A percentile compares a stretch with the other conserved stretches of the same genome.
phyloP scores from a whole-genome alignment of 768 basidiomycete genomes.

The Tylopilus intermedius region DNA sequence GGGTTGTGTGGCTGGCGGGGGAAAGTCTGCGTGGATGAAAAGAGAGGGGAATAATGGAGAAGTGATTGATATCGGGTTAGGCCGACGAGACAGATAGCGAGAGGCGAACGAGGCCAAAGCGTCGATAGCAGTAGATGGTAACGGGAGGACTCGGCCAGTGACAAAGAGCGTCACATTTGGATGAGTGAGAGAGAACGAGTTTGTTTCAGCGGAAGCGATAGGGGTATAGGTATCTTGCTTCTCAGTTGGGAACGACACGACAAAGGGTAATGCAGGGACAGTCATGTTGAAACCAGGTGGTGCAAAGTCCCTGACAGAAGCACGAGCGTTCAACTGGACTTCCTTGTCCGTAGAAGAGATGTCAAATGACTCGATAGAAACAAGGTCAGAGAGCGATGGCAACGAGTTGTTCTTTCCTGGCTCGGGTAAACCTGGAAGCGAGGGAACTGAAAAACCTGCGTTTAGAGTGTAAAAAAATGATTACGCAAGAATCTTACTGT shows the following conservation, averaged over 20 bases:
- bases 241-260: constrained; percentile 44
- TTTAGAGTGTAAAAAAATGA: background rate
- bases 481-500: constrained; percentile 40
- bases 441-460: constrained; percentile 46
- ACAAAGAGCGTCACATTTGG: constrained; percentile 63
- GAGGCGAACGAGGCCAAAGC: constrained; percentile 59
- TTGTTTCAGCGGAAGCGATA: constrained; percentile 50
- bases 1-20: constrained; percentile 60
- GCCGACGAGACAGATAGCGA: constrained; percentile 54
- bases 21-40: constrained; percentile 50
- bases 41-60: constrained; percentile 51
- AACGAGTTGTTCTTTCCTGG: constrained; percentile 49
- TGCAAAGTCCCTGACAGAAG: constrained; percentile 55
- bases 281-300: constrained; percentile 47
- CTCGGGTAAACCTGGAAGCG: constrained; percentile 59
- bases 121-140: constrained; percentile 36
- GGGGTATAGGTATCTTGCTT: constrained; percentile 31
- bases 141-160: constrained; percentile 52
- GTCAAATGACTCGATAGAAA: constrained; percentile 58
- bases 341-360: constrained; percentile 33
- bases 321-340: constrained; percentile 46
- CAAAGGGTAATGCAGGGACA: constrained; percentile 57
- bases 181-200: constrained; percentile 56
- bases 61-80: constrained; percentile 55
- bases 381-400: constrained; percentile 53